Evolutionary conservation across 495 filamentous ascomycete species (phyloP).

Genomic region (Trichodelitschia bisporula): DNA sequence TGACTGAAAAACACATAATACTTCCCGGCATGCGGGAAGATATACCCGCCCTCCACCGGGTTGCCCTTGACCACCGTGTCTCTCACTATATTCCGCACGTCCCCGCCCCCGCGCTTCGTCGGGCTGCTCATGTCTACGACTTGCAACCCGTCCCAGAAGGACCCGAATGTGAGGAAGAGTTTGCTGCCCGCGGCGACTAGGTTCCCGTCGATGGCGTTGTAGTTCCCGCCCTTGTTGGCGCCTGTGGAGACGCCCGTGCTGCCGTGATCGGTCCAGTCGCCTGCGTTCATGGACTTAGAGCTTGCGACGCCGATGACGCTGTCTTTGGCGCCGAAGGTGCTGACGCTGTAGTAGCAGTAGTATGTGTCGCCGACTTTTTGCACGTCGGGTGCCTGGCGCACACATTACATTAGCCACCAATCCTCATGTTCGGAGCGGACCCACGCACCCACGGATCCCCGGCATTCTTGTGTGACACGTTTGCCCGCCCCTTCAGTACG

Average conservation of each 20-base stretch:
- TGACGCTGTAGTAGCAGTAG: slow-evolving; percentile 50
- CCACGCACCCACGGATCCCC: slow-evolving; percentile 32
- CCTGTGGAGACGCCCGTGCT: slow-evolving; percentile 23
- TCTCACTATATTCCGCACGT: slow-evolving; percentile 24
- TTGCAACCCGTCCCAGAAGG: slow-evolving; percentile 50
- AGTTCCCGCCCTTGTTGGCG: slow-evolving; percentile 20
- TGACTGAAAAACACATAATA: slow-evolving; percentile 45
- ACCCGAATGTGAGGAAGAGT: slow-evolving; percentile 38
- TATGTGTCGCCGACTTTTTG: slow-evolving; percentile 28
- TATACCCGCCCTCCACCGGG: slow-evolving; percentile 31
- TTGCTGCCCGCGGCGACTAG: slow-evolving; percentile 22
- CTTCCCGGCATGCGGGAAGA: slow-evolving; percentile 28
- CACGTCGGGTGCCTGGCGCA: slow-evolving; percentile 39
- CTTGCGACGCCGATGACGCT: slow-evolving; percentile 44
- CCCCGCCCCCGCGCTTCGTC: slow-evolving; percentile 14
- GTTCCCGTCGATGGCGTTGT: slow-evolving; percentile 52
- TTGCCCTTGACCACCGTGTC: slow-evolving; percentile 27
- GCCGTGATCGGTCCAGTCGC: slow-evolving; percentile 35
- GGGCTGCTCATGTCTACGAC: slow-evolving; percentile 23
- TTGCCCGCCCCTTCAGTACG: slow-evolving; percentile 29
- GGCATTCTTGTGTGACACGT: slow-evolving; percentile 28
- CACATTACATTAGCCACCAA: slow-evolving; percentile 1
- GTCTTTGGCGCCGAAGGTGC: slow-evolving; percentile 34
- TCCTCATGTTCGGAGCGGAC: neutral
- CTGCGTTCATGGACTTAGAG: slow-evolving; percentile 30